Evolutionary conservation across 78 protist species (phyloP), one percentile per base, ranked within the genome.

Genomic region (Protostelium mycophagum): DNA sequence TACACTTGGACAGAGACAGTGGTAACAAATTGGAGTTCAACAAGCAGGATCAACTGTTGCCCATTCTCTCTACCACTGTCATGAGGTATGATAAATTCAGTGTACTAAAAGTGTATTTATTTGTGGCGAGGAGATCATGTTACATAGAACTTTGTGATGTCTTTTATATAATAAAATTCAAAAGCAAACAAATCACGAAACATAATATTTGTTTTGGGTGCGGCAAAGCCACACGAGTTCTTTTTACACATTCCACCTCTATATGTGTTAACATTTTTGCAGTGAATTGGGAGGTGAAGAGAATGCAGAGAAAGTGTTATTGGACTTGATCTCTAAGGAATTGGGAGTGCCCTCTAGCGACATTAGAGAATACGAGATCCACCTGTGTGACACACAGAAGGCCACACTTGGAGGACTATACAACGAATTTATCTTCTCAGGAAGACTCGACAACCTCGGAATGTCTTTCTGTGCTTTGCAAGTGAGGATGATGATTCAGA

Each of bases 401-500:
- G 96, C 96, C 0, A 38, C 90, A 1, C 28, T 96, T 28, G 97
- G 98, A 29, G 99, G 99, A 35, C 87, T 87, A 9, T 36, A 83
- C 37, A 63, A 90, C 37, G 99, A 97, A 92, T 98, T 94, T 83
- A 31, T 98, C 86, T 88, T 89, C 63, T 5, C 98, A 9, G 94
- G 98, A n/a, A 94, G 99, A n/a, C 84, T 97, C 38, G 99, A 98
- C 91, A 98, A 98, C 88, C 94, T 96, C 1, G 34, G 84, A 31
- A 86, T 89, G 88, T 96, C 98, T 34, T 98, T 89, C 91, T 89
- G 95, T 83, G 38, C 96, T 0, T n/a, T 92, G 1, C 36, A 85
- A 98, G 91, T 83, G 38, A 87, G 29, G 1, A 87, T 16, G 38
- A 86, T 38, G 91, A 86, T 37, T 83, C 86, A 5, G 91, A 51